Conservation (phyloP, 192 early-diverging fungal genomes). For the Pilobolus umbonatus region DNA sequence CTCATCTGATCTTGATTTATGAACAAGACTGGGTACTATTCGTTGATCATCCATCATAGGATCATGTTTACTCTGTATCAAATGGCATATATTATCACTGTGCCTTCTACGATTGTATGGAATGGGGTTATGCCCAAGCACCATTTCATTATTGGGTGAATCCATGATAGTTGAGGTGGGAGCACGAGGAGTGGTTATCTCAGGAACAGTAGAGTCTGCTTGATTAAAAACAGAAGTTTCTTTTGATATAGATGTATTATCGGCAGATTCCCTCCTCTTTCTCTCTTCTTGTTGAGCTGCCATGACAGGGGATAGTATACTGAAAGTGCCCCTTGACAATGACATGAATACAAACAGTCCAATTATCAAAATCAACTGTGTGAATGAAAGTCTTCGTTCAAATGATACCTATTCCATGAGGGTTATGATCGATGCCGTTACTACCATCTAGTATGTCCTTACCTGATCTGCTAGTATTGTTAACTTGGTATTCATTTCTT, state of each 20-base stretch:
- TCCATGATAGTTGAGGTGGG: too few relatives aligned
- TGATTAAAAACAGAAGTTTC: background rate
- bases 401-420: slow-evolving; percentile 44
- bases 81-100: slow-evolving; percentile 1
- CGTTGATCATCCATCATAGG: too few relatives aligned
- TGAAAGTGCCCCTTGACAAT: slow-evolving; percentile 39
- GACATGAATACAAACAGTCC: slow-evolving; percentile 36
- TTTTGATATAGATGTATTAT: background rate
- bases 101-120: slow-evolving; percentile 1
- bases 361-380: slow-evolving; percentile 32
- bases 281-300: slow-evolving; percentile 31
- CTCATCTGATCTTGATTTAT: too few relatives aligned
- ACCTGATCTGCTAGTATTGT: slow-evolving; percentile 45
- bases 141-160: too few relatives aligned
- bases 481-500: slow-evolving; percentile 37
- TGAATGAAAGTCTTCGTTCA: slow-evolving; percentile 38
- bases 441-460: too few relatives aligned
- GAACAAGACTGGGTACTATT: too few relatives aligned
- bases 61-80: too few relatives aligned
- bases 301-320: slow-evolving; percentile 32
- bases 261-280: slow-evolving; percentile 21
- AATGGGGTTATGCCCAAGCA: background rate
- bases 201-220: too few relatives aligned
- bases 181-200: too few relatives aligned
- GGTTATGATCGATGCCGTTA: too few relatives aligned